phyloP scores from a whole-genome alignment of 2,329 filamentous ascomycete genomes.

The Stromatinia cepivora region DNA sequence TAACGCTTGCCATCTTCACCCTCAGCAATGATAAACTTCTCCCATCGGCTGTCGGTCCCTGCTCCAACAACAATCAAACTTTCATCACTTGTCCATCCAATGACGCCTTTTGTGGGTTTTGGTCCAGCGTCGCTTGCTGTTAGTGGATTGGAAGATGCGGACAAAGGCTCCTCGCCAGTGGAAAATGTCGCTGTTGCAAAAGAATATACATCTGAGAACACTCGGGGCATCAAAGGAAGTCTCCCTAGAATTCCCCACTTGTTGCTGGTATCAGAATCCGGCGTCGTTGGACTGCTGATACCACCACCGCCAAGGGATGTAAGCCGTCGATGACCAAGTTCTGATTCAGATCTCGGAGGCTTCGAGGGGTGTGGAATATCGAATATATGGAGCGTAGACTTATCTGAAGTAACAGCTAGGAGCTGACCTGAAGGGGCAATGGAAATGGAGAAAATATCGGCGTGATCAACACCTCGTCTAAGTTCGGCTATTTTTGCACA shows the following conservation, averaged over 20 bases:
- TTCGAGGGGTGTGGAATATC: slow-evolving; percentile 67
- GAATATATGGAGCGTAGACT: slow-evolving; percentile 92
- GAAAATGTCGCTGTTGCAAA: slow-evolving; percentile 80
- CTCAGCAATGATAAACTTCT: slow-evolving; percentile 76
- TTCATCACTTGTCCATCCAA: slow-evolving; percentile 79
- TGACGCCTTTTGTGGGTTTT: slow-evolving; percentile 73
- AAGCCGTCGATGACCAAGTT: slow-evolving; percentile 39
- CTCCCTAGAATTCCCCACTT: slow-evolving; percentile 87
- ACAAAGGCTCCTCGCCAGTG: slow-evolving; percentile 71
- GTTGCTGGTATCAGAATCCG: slow-evolving; percentile 56
- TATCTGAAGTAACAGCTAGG: slow-evolving; percentile 92
- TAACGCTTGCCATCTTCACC: slow-evolving; percentile 66
- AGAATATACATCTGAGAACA: slow-evolving; percentile 89
- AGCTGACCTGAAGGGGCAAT: slow-evolving; percentile 80
- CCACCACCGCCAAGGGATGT: slow-evolving; percentile 36
- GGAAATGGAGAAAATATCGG: slow-evolving; percentile 81
- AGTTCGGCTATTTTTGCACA: slow-evolving; percentile 82
- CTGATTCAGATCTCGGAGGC: slow-evolving; percentile 40
- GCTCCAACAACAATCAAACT: slow-evolving; percentile 76
- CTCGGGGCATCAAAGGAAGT: slow-evolving; percentile 78
- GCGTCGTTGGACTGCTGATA: slow-evolving; percentile 39
- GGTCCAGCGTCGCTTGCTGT: slow-evolving; percentile 45
- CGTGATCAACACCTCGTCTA: slow-evolving; percentile 83
- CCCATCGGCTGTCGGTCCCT: slow-evolving; percentile 80
- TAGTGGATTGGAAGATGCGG: slow-evolving; percentile 57